A percentile compares a stretch with the other conserved stretches of the same genome.
These are phyloP conservation scores for Amauroascus niger DNA, from an alignment of 2,329 filamentous ascomycete genomes.

Conservation along the genomic window DNA sequence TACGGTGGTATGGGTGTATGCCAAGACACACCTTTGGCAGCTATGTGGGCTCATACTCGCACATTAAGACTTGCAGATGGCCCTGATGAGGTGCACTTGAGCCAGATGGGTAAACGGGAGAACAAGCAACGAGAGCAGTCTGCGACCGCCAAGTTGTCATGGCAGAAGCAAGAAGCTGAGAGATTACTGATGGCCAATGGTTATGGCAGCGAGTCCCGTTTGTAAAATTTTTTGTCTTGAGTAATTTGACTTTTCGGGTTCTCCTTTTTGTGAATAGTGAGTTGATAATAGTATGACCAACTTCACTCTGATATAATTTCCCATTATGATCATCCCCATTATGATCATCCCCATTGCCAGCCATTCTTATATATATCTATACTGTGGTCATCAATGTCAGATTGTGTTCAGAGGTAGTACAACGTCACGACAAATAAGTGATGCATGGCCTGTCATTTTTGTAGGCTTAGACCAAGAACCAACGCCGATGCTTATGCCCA, in stretches of 20 bases:
- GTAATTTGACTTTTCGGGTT: neutral
- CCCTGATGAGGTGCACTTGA: slow-evolving; percentile 86
- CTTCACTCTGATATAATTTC: too few species aligned
- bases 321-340: too few species aligned
- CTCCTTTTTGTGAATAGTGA: neutral
- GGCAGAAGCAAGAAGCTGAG: slow-evolving; percentile 34
- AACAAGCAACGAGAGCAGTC: slow-evolving; percentile 42
- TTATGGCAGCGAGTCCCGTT: slow-evolving; percentile 22
- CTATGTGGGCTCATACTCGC: slow-evolving; percentile 69
- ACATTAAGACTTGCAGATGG: slow-evolving; percentile 84
- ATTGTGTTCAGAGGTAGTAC: neutral
- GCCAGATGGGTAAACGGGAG: slow-evolving; percentile 48
- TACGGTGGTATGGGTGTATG: slow-evolving; percentile 85
- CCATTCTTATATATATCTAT: too few species aligned
- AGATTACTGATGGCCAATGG: slow-evolving; percentile 31
- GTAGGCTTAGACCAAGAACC: neutral
- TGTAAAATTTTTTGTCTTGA: slow-evolving; percentile 6
- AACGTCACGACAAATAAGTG: neutral
- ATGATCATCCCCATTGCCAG: too few species aligned
- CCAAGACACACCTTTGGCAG: slow-evolving; percentile 86
- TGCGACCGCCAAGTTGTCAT: slow-evolving; percentile 34
- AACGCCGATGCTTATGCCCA: neutral
- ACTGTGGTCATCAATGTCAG: too few species aligned
- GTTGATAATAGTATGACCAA: neutral
- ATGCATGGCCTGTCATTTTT: neutral